Evolutionary conservation across 495 filamentous ascomycete genomes (phyloP), one percentile per base, ranked within the genome.

Genomic region (Parmelia sp.): DNA sequence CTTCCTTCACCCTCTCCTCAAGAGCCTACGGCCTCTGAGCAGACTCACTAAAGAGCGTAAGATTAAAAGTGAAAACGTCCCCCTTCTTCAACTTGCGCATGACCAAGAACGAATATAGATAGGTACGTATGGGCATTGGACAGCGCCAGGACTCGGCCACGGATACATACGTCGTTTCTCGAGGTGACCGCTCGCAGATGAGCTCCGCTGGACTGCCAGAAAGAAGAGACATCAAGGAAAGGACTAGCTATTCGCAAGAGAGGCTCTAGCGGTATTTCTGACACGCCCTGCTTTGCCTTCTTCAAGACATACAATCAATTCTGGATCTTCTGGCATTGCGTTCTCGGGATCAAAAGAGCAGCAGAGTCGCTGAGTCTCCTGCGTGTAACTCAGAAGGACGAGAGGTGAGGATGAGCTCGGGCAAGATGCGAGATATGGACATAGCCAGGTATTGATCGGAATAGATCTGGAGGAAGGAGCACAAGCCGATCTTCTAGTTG

Each of bases 171-270:
- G 49, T 37, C 11, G 1, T 21, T 45, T 45, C 42, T 8, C 23
- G 31, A 63, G 15, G 27, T 63, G 12, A n/a, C 44, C 44, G 23
- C 61, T 45, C 12, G 57, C 49, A 17, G 44, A 44, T 57, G 27
- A 25, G n/a, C 53, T 31, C 44, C 35, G 33, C 27, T 57, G 23
- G 29, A 57, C 21, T 63, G 40, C 61, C 61, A 63, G 36, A 56
- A 36, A 2, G 57, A 36, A 29, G 40, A 63, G 61, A 57, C 61
- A 14, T 27, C 23, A 25, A 63, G 49, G 39, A 40, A 40, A 27
- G 57, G 21, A 19, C 37, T 36, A 10, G 61, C 61, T 21, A 63
- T 63, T n/a, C 57, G 35, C 21, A 63, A 39, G 27, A 63, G 35
- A 6, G 57, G 23, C 37, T 63, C 61, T 19, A 36, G 61, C 4